Evolutionary conservation across 495 filamentous ascomycete species (phyloP).

Genomic region (Aspergillus cavernicola): DNA sequence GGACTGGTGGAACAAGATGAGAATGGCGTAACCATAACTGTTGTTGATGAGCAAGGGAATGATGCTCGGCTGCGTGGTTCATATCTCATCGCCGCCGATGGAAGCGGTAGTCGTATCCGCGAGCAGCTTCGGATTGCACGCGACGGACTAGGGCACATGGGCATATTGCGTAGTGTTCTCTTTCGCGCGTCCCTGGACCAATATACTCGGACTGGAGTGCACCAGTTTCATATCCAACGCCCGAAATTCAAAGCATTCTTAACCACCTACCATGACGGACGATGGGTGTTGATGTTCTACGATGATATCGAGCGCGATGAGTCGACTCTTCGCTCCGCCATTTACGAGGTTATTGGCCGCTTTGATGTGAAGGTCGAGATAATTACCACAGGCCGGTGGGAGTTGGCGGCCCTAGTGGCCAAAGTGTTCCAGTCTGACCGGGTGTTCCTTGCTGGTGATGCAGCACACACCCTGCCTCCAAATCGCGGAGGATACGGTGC

Average conservation of each 20-base stretch:
- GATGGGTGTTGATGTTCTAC: constrained; percentile 29
- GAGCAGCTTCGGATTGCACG: constrained; percentile 24
- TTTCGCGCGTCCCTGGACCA: constrained; percentile 27
- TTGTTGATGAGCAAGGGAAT: too few relatives aligned
- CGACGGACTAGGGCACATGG: constrained; percentile 31
- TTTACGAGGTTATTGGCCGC: constrained; percentile 20
- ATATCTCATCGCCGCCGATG: constrained; percentile 35
- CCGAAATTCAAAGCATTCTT: constrained; percentile 22
- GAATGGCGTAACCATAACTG: too few relatives aligned
- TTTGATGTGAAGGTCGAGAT: constrained; percentile 23
- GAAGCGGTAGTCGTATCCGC: constrained; percentile 28
- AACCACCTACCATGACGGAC: constrained; percentile 25
- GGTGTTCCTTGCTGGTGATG: constrained; percentile 48
- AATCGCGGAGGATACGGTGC: constrained; percentile 45
- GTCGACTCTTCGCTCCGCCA: constrained; percentile 8
- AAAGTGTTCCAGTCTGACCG: constrained; percentile 28
- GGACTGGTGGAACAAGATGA: too few relatives aligned
- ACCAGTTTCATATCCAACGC: constrained; percentile 25
- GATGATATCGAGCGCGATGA: constrained; percentile 26
- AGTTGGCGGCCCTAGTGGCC: constrained; percentile 25
- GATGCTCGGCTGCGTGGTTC: too few relatives aligned
- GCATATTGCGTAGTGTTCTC: constrained; percentile 36
- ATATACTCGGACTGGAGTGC: constrained; percentile 17
- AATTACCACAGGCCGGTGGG: constrained; percentile 28
- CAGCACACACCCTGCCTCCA: constrained; percentile 48